These are phyloP conservation scores for Lipomyces chichibuensis DNA, from an alignment of 805 yeast species.

Conservation along the genomic window DNA sequence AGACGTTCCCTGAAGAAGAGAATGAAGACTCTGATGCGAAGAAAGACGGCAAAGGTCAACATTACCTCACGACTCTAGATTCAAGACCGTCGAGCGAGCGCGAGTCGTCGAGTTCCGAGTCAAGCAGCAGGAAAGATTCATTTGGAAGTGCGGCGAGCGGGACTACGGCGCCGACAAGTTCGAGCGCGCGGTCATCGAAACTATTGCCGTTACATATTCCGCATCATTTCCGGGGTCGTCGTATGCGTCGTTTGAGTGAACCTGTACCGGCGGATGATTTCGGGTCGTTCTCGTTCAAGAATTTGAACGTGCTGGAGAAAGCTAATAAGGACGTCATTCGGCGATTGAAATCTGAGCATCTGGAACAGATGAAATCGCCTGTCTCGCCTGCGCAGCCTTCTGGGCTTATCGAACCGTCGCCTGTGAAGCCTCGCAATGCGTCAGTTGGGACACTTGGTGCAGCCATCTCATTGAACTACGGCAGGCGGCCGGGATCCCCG, in stretches of 20 bases:
- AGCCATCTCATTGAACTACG: slow-evolving; percentile 11
- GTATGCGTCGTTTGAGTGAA: slow-evolving; percentile 68
- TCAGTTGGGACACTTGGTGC: slow-evolving; percentile 20
- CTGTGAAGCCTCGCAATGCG: slow-evolving; percentile 29
- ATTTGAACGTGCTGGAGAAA: slow-evolving; percentile 84
- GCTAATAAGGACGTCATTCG: slow-evolving; percentile 93
- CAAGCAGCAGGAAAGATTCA: slow-evolving; percentile 4
- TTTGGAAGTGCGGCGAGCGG: slow-evolving; percentile 4
- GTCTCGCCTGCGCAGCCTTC: slow-evolving; percentile 26
- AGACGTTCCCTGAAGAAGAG: slow-evolving; percentile 56
- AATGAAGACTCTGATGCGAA: slow-evolving; percentile 43
- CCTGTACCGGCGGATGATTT: slow-evolving; percentile 61
- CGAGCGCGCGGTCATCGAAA: slow-evolving; percentile 6
- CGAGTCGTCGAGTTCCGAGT: slow-evolving; percentile 3
- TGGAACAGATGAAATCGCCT: slow-evolving; percentile 51
- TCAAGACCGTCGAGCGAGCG: slow-evolving; percentile 1
- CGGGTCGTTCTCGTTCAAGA: slow-evolving; percentile 90
- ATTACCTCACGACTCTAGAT: no score
- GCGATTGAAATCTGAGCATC: slow-evolving; percentile 79
- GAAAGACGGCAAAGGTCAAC: slow-evolving; percentile 10
- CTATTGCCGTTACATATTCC: slow-evolving; percentile 55
- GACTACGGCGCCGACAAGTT: background rate
- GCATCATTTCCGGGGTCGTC: slow-evolving; percentile 65
- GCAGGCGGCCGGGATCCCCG: slow-evolving; percentile 27
- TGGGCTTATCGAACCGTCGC: slow-evolving; percentile 32